Conservation (phyloP, 176 grass and related monocot genomes). For the Zoysia japonica region DNA sequence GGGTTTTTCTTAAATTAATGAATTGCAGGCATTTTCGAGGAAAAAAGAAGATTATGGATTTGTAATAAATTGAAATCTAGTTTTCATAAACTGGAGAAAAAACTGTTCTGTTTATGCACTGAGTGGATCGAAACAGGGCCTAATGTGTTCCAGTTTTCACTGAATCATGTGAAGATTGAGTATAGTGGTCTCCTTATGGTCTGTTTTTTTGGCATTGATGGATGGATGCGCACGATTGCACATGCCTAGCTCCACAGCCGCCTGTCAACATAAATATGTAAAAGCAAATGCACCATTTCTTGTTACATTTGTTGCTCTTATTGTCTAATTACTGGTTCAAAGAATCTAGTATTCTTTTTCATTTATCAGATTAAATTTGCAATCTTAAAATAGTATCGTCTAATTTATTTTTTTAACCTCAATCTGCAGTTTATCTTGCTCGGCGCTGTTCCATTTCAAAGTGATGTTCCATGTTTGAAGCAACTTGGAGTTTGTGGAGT, state of each 20-base stretch:
- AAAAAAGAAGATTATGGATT: no score
- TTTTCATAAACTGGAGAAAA: no score
- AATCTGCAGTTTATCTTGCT: slow-evolving; percentile 68
- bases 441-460: slow-evolving; percentile 93
- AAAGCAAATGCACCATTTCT: not conserved
- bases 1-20: no score
- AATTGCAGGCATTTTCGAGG: no score
- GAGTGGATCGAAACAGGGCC: no score
- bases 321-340: slow-evolving; percentile 32
- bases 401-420: slow-evolving; percentile 21
- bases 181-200: not conserved
- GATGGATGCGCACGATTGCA: slow-evolving; percentile 19
- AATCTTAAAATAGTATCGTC: not conserved
- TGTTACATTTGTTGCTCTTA: not conserved
- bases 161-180: not conserved
- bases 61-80: no score
- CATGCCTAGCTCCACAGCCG: slow-evolving; percentile 4
- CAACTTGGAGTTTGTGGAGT: slow-evolving; percentile 81
- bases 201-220: not conserved
- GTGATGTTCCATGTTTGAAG: slow-evolving; percentile 76
- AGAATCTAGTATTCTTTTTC: slow-evolving; percentile 12
- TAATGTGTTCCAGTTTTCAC: not conserved
- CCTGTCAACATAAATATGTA: not conserved
- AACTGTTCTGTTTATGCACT: no score
- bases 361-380: not conserved